Base-by-base conservation (phyloP, 495 filamentous ascomycete genomes). In the Penicillium nucicola region DNA sequence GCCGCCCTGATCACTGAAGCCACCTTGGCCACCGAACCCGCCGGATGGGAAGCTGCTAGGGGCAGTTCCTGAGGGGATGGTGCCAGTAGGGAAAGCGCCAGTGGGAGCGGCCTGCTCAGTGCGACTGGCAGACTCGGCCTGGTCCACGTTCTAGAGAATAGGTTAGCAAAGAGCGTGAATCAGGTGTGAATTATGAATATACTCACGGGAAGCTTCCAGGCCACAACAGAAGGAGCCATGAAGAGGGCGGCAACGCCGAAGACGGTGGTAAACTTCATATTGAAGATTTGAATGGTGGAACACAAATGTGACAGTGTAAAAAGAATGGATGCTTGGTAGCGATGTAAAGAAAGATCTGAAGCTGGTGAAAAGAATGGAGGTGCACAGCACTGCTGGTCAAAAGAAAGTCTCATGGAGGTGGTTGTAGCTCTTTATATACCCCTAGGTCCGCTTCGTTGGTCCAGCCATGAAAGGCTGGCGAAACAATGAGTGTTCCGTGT, bases 241-340 rank as follows among this genome's bases (percentile, higher is more conserved):
- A 32, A 55, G 32, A 68, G 53, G 44, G 57, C 61, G 33, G 57
- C 61, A 50, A 61, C 49, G 53, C 64, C 63, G 43, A 68, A 33
- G 39, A 55, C 15, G 62, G 63, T 23, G 41, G 58, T 61, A 48
- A 64, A 47, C 60, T 67, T 72, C 69, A 72, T 70, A 51, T 44
- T 68, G 55, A 52, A 28, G 46, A 15, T 39, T 39, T 48, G 50
- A 48, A 28, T 43, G 39, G 19, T 38, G 31, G 37, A 28, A 41
- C 20, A 53, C 35, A 36, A 51, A 42, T 33, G 25, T 35, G 38
- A 13, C 33, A 37, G n/a, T 18, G 22, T 30, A 32, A 44, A 44
- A 61, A 55, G 53, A 60, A 61, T 53, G 53, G 39, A 60, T 36
- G 42, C 38, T 44, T 45, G 19, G 45, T 61, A 44, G 50, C 51